Base-by-base conservation (phyloP, 495 filamentous ascomycete genomes). In the Aspergillus affinis region DNA sequence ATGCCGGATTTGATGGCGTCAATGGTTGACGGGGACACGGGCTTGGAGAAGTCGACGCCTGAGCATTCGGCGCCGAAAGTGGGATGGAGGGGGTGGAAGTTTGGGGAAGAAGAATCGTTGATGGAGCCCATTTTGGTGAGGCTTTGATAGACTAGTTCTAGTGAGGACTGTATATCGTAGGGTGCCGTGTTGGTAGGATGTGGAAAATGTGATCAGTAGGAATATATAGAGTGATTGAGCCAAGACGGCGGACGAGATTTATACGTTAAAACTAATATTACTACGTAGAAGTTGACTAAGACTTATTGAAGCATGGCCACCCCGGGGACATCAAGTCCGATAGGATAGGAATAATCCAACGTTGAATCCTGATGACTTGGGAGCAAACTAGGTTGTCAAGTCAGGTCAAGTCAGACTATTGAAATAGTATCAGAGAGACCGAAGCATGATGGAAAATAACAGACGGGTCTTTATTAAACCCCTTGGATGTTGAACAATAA, bases 1-100 rank as follows among this genome's bases (percentile, higher is more conserved):
- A 41, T 41, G 36, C 36, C 36, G 36, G 36, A 13, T 41, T 41
- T 41, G 3, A 41, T 41, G 36, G 36, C 78, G 26, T 68, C 69
- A 8, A 54, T 27, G 2, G 55, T 79, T 57, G 82, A 75, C 3
- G 57, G 27, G 51, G 81, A 76, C 18, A 76, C 70, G 44, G 78
- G 74, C n/a, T 80, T 70, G 4, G 71, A 59, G 48, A 83, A 79
- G 60, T 83, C 70, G 18, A 84, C 75, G 4, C 80, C 82, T 18
- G 64, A 57, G 44, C 83, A 65, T 66, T 83, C 79, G 6, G 83
- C 83, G 13, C 69, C 81, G 62, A 83, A 86, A 19, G 75, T 83
- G 10, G 78, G 78, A 64, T 82, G 80, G 2, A 83, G 65, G n/a
- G 47, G 47, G 2, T 49, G 19, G 47, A 48, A 46, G 10, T 6